Percentiles rank a stretch among this genome's conserved stretches.
phyloP scores from a whole-genome alignment of 2,329 filamentous ascomycete species.

The Fusarium acutatum region DNA sequence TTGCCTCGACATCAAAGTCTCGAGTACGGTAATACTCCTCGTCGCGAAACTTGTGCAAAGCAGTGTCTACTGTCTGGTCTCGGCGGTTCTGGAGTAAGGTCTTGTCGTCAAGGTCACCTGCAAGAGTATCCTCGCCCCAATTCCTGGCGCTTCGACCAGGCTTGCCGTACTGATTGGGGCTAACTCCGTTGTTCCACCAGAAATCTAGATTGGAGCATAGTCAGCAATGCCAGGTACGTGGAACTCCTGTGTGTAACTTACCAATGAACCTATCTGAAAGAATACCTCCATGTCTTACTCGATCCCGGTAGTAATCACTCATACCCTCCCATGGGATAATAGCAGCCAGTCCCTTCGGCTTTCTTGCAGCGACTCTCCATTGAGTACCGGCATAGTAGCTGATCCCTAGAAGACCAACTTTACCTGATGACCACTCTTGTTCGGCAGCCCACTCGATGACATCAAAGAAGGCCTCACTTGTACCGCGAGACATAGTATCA shows the following conservation, averaged over 20 bases:
- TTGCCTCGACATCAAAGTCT: conserved; percentile 70
- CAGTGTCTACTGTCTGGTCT: conserved; percentile 58
- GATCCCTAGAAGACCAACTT: conserved; percentile 58
- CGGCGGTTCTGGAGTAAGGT: conserved; percentile 57
- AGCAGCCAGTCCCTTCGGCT: conserved; percentile 55
- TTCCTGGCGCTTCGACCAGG: conserved; percentile 58
- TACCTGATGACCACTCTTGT: conserved; percentile 55
- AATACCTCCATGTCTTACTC: conserved; percentile 69
- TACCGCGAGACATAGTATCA: conserved; percentile 57
- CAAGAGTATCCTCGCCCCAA: conserved; percentile 64
- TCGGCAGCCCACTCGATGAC: conserved; percentile 59
- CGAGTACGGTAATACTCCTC: conserved; percentile 70
- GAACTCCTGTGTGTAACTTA: not conserved
- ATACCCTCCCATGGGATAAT: conserved; percentile 62
- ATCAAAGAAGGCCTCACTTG: conserved; percentile 58
- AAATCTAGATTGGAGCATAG: not conserved
- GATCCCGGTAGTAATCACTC: conserved; percentile 64
- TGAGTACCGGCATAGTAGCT: conserved; percentile 56
- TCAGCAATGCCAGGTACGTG: accelerated
- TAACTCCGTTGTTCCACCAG: conserved; percentile 37
- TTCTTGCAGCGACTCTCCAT: conserved; percentile 58
- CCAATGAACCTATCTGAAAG: conserved; percentile 65
- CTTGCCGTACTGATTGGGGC: conserved; percentile 70
- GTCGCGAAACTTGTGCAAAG: conserved; percentile 65
- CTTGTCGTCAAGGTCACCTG: conserved; percentile 64